Evolutionary conservation across 345 rosid genomes (phyloP).

Genomic region (Cardamine occulta): DNA sequence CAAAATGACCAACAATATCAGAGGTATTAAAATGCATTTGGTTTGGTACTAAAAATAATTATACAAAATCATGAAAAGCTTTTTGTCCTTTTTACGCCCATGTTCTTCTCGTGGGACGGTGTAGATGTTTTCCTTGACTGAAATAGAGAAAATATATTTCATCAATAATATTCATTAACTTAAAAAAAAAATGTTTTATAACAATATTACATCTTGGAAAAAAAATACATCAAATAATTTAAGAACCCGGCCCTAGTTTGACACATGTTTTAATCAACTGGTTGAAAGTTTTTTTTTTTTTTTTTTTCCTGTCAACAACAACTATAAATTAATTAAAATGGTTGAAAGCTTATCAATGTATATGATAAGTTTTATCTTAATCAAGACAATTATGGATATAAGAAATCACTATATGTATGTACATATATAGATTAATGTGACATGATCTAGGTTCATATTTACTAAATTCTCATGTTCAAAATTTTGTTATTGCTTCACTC

Average conservation of each 20-base stretch:
- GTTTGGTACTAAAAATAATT: slow-evolving; percentile 1
- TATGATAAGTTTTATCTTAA: slow-evolving; percentile 21
- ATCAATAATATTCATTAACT: slow-evolving; percentile 11
- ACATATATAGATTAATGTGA: slow-evolving; percentile 11
- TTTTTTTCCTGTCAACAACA: no score
- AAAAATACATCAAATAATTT: background rate
- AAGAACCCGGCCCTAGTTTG: slow-evolving; percentile 1
- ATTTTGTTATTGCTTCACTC: slow-evolving; percentile 32
- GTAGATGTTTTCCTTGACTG: slow-evolving; percentile 2
- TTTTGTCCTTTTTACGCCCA: slow-evolving; percentile 2
- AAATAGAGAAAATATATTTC: slow-evolving; percentile 17
- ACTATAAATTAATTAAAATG: no score
- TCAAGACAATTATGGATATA: slow-evolving; percentile 22
- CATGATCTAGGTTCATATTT: slow-evolving; percentile 27
- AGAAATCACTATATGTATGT: background rate
- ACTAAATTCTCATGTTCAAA: slow-evolving; percentile 20
- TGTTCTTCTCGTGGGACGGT: background rate
- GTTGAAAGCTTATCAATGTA: background rate
- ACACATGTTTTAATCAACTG: background rate
- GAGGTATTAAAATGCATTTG: no score
- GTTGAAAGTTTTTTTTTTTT: no score
- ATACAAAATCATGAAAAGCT: background rate
- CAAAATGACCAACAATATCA: no score
- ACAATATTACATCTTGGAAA: no score
- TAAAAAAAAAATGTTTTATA: background rate